phyloP scores from a whole-genome alignment of 352 stramenopile species.

The Globisporangium canariense region DNA sequence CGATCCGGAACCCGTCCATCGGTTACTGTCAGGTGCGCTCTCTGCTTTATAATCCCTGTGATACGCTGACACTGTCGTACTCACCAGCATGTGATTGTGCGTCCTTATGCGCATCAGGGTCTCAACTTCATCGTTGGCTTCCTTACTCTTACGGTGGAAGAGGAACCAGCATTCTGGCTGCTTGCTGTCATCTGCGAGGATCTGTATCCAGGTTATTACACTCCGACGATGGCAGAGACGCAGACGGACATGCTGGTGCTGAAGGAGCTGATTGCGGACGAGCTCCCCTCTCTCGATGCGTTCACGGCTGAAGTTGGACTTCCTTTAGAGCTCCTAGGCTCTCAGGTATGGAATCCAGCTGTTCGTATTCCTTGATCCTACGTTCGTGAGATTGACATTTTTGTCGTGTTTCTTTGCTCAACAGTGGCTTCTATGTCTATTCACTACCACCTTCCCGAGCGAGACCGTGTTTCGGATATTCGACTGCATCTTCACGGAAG shows the following conservation, averaged over 20 bases:
- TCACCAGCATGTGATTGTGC: background rate
- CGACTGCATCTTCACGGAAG: constrained; percentile 85
- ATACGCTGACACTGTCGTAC: background rate
- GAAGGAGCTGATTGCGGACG: constrained; percentile 79
- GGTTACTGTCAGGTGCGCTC: constrained; percentile 79
- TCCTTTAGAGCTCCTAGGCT: constrained; percentile 84
- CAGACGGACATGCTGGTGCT: constrained; percentile 89
- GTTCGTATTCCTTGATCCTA: no score
- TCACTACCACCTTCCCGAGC: constrained; percentile 87
- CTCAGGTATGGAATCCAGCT: constrained; percentile 31
- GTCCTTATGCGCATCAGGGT: constrained; percentile 24
- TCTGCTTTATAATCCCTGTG: background rate
- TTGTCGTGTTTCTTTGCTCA: background rate
- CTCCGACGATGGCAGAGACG: constrained; percentile 84
- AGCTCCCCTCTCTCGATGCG: constrained; percentile 71
- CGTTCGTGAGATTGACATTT: background rate
- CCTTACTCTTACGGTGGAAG: constrained; percentile 70
- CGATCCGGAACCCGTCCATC: constrained; percentile 67
- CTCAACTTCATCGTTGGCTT: constrained; percentile 90
- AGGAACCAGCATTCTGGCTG: constrained; percentile 89
- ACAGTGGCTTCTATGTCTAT: constrained; percentile 89
- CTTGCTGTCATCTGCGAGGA: constrained; percentile 89
- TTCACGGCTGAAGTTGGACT: constrained; percentile 74
- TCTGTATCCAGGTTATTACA: constrained; percentile 88
- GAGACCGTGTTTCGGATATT: constrained; percentile 88